These are phyloP conservation scores for Yamadazyma siamensis DNA, from an alignment of 1,139 yeast species.

Conservation along the genomic window DNA sequence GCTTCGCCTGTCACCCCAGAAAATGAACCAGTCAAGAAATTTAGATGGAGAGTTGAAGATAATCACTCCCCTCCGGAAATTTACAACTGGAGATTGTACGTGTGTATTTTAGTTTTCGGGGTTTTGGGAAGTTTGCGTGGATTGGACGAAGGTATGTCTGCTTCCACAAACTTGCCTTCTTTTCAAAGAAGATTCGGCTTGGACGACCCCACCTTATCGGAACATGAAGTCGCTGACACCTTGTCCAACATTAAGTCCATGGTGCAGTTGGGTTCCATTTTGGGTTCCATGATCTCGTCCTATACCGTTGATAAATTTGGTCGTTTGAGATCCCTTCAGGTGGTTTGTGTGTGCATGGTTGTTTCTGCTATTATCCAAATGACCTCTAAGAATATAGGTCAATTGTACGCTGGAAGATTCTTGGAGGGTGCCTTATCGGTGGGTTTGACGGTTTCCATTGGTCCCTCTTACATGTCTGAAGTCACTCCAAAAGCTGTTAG, in stretches of 20 bases:
- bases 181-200: conserved; percentile 47
- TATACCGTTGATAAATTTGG: conserved; percentile 53
- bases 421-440: conserved; percentile 50
- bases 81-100: conserved; percentile 43
- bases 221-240: conserved; percentile 38
- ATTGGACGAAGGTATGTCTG: conserved; percentile 50
- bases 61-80: conserved; percentile 49
- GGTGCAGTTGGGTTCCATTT: conserved; percentile 62
- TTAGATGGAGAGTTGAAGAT: conserved; percentile 26
- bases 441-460: conserved; percentile 56
- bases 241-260: conserved; percentile 57
- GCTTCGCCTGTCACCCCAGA: neutral
- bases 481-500: conserved; percentile 52
- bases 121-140: conserved; percentile 60
- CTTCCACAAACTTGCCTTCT: conserved; percentile 48
- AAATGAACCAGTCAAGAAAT: conserved; percentile 9
- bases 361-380: conserved; percentile 48
- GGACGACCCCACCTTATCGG: conserved; percentile 33
- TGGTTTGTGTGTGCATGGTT: conserved; percentile 43
- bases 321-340: conserved; percentile 50
- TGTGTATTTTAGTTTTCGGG: conserved; percentile 53
- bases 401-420: conserved; percentile 52
- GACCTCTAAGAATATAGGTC: conserved; percentile 42
- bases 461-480: conserved; percentile 54
- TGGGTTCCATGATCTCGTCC: conserved; percentile 52